phyloP scores from a whole-genome alignment of 2,329 filamentous ascomycete genomes.

The Daldinia eschscholtzii region DNA sequence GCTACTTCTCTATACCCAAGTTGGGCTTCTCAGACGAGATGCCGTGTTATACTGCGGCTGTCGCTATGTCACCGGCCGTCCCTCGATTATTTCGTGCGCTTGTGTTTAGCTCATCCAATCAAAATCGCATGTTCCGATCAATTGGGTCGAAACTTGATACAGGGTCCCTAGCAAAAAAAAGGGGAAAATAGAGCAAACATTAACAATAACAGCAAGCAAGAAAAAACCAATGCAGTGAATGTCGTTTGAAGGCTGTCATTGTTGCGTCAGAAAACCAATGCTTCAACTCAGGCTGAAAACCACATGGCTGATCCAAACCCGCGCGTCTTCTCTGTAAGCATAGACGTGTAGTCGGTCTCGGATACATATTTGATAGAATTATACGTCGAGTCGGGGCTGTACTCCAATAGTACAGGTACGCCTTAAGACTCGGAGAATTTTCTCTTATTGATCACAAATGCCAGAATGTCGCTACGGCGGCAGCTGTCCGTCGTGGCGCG shows the following conservation, averaged over 20 bases:
- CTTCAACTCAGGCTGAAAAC: constrained; percentile 36
- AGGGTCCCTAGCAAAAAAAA: constrained; percentile 26
- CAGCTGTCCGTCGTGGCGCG: constrained; percentile 42
- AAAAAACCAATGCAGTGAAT: constrained; percentile 25
- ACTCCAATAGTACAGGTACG: constrained; percentile 38
- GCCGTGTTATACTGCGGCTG: constrained; percentile 34
- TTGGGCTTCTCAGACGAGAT: constrained; percentile 42
- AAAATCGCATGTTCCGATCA: constrained; percentile 36
- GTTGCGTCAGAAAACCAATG: constrained; percentile 36
- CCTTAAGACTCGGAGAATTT: constrained; percentile 42
- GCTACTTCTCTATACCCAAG: constrained; percentile 35
- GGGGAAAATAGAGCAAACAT: constrained; percentile 39
- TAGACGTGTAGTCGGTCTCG: constrained; percentile 32
- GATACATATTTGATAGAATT: constrained; percentile 30
- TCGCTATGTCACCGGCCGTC: constrained; percentile 36
- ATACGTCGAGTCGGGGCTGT: constrained; percentile 35
- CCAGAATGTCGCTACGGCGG: constrained; percentile 35
- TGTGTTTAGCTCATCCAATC: constrained; percentile 35
- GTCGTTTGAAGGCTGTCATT: constrained; percentile 26
- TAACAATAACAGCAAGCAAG: constrained; percentile 35
- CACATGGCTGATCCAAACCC: constrained; percentile 30
- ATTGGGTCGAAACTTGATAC: constrained; percentile 43
- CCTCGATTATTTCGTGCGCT: constrained; percentile 31
- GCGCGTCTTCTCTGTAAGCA: constrained; percentile 21
- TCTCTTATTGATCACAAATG: constrained; percentile 40